Base-by-base conservation (phyloP, 1,284 basidiomycete genomes). In the Cutaneotrichosporon sp. region DNA sequence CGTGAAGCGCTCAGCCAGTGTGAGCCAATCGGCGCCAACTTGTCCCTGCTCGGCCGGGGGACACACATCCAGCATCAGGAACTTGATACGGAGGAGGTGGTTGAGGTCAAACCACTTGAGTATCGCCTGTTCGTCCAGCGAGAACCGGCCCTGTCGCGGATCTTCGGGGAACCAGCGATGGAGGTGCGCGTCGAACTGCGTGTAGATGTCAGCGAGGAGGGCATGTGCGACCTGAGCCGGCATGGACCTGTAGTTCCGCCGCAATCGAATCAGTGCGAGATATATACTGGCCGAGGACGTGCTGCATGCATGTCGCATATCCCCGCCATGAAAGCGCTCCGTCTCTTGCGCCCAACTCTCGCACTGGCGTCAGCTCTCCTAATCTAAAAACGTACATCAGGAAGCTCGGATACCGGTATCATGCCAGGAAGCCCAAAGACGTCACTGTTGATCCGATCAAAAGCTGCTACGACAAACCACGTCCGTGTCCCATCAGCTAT, bases 51-150 rank as follows among this genome's bases (percentile, higher is more conserved):
- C 55, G 5, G 47, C 2, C 8, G 32, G n/a, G 10, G 60, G 52
- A 18, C 56, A 58, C 6, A 58, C 50, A 10, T 64, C 53, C 32
- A 67, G 56, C 53, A 64, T 51, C 32, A 62, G 51, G 34, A 62
- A 62, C 50, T 65, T 62, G 50, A 56, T 51, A 9, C 56, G 46
- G 4, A 67, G 26, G 32, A 67, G 42, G 16, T 62, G 52, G 36
- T 56, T 61, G 34, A 66, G 49, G 31, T 66, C 65, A 32, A 61
- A 61, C 62, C 62, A 63, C 38, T 63, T 60, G 36, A 66, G 58
- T 8, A 66, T 40, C 10, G 42, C 38, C 36, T 64, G 61, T 32
- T 66, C 65, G n/a, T 38, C 36, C 30, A 46, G 46, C 49, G 49
- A 63, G 46, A 61, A 51, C 55, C 47, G 22, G 38, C 61, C 60